phyloP scores from a whole-genome alignment of 176 grass and related monocot genomes.

The Juncus inflexus region DNA sequence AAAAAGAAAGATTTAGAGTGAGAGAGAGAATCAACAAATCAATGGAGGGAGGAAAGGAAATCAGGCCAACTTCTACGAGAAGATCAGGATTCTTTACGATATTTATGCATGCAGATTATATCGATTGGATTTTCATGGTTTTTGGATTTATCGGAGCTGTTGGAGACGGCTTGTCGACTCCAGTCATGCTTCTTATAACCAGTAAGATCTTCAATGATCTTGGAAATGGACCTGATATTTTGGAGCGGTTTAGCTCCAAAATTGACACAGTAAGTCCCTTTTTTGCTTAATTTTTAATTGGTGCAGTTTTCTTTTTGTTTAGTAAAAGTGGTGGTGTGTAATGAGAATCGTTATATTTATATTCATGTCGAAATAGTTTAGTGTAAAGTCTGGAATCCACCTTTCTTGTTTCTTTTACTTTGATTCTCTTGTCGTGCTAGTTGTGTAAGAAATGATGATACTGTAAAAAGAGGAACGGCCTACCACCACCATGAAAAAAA shows the following conservation, averaged over 20 bases:
- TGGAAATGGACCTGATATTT: conserved; percentile 30
- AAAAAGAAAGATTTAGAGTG: not conserved
- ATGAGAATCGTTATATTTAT: not conserved
- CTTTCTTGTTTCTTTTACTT: not conserved
- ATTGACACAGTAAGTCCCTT: conserved; percentile 43
- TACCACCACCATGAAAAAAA: no score
- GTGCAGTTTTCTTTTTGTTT: conserved; percentile 15
- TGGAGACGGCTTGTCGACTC: conserved; percentile 67
- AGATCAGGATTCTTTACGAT: conserved; percentile 39
- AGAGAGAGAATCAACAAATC: conserved; percentile 12
- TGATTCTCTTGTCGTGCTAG: not conserved
- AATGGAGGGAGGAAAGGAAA: conserved; percentile 3
- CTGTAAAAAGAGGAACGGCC: not conserved
- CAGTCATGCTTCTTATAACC: conserved; percentile 73
- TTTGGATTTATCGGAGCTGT: conserved; percentile 63
- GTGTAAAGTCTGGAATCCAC: not conserved
- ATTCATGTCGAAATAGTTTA: not conserved
- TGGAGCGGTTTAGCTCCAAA: conserved; percentile 46
- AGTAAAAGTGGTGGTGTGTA: not conserved
- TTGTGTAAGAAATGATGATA: conserved; percentile 9
- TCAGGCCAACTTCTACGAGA: not conserved
- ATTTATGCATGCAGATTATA: conserved; percentile 74
- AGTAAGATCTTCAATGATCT: conserved; percentile 83
- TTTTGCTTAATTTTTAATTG: not conserved
- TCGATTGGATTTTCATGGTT: conserved; percentile 59